phyloP scores from a whole-genome alignment of 441 rosid genomes.

The Flueggea neowawraea region DNA sequence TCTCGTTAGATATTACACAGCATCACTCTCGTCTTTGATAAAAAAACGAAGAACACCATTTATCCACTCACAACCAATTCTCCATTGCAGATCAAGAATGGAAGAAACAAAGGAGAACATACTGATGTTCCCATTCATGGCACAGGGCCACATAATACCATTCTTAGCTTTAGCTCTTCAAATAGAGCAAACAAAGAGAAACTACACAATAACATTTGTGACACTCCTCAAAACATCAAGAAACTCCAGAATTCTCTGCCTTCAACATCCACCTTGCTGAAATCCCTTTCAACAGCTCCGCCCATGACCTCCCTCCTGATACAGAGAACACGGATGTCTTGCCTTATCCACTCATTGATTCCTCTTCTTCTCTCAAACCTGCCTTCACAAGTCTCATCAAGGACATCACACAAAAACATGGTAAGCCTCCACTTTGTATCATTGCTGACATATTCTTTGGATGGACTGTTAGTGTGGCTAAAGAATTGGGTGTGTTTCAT shows the following conservation, averaged over 20 bases:
- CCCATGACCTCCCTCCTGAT: slow-evolving; percentile 47
- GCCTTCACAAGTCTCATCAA: slow-evolving; percentile 28
- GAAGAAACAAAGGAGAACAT: slow-evolving; percentile 25
- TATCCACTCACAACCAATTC: too few species aligned
- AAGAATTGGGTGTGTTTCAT: slow-evolving; percentile 48
- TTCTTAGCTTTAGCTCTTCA: slow-evolving; percentile 65
- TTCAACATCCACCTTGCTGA: slow-evolving; percentile 35
- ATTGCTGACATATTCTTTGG: slow-evolving; percentile 75
- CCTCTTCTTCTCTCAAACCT: slow-evolving; percentile 41
- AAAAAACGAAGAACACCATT: too few species aligned
- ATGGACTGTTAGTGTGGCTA: slow-evolving; percentile 59
- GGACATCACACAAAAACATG: slow-evolving; percentile 11
- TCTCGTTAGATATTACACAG: too few species aligned
- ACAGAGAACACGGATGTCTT: slow-evolving; percentile 51
- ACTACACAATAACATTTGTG: slow-evolving; percentile 34
- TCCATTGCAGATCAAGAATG: slow-evolving; percentile 11
- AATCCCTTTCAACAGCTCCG: slow-evolving; percentile 43
- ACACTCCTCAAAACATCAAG: slow-evolving; percentile 52
- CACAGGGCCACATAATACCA: slow-evolving; percentile 80
- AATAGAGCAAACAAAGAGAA: slow-evolving; percentile 32
- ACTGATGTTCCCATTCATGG: slow-evolving; percentile 79
- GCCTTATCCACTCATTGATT: slow-evolving; percentile 45
- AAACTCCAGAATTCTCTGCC: slow-evolving; percentile 42
- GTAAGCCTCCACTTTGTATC: slow-evolving; percentile 34
- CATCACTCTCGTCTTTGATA: too few species aligned